Percentiles rank a stretch among this genome's conserved stretches.
Evolutionary conservation across 75 land plant genomes (phyloP).

Genomic region (Isoetes taiwanensis): DNA sequence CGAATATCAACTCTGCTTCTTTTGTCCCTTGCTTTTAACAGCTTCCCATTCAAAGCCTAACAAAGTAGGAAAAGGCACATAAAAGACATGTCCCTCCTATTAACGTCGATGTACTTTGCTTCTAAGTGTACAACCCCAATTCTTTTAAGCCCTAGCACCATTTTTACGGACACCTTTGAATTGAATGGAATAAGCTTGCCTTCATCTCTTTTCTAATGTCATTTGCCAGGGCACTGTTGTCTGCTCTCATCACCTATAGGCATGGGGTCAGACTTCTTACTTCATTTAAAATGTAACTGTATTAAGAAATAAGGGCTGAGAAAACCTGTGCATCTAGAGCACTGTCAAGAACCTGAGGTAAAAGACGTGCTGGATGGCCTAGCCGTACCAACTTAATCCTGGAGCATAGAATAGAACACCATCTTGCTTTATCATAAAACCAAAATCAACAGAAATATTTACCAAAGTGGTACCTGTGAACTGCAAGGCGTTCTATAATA

Average conservation of each 20-base stretch:
- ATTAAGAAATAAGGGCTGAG: too few relatives aligned
- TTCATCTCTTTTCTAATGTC: slow-evolving; percentile 97
- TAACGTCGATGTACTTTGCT: neutral
- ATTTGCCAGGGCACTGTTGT: slow-evolving; percentile 85
- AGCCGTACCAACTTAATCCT: slow-evolving; percentile 87
- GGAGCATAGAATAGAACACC: too few relatives aligned
- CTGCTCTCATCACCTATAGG: slow-evolving; percentile 90
- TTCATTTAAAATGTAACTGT: too few relatives aligned
- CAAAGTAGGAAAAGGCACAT: neutral
- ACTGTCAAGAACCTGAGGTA: slow-evolving; percentile 88
- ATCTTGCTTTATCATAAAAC: neutral
- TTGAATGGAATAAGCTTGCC: slow-evolving; percentile 21
- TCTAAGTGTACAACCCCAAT: neutral
- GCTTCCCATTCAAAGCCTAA: slow-evolving; percentile 69
- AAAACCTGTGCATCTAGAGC: slow-evolving; percentile 90
- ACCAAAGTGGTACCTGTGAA: slow-evolving; percentile 42
- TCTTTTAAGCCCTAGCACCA: too few relatives aligned
- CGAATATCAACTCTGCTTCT: slow-evolving; percentile 71
- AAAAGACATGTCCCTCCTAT: neutral
- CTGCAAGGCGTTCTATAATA: slow-evolving; percentile 83
- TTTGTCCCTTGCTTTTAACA: slow-evolving; percentile 74
- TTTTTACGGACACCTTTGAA: neutral
- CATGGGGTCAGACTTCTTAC: too few relatives aligned
- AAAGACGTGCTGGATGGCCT: slow-evolving; percentile 95
- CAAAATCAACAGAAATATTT: neutral